Evolutionary conservation across 2,329 filamentous ascomycete species (phyloP).

Genomic region (Scytalidium lignicola): DNA sequence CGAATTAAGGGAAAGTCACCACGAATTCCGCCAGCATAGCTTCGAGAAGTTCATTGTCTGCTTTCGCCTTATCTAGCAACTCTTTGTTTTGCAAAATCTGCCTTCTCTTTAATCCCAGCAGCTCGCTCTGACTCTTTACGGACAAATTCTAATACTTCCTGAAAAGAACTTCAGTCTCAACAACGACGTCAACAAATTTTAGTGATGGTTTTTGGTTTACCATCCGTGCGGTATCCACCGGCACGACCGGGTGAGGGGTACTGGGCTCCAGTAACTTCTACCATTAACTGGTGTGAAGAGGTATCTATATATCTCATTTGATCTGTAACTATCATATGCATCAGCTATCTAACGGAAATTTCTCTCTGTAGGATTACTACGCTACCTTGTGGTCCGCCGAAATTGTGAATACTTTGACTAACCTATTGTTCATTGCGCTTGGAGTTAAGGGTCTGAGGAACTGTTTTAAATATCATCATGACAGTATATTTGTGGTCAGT

Average conservation of each 20-base stretch:
- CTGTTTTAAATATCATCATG: conserved; percentile 68
- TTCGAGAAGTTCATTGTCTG: too few species aligned
- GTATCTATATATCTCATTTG: conserved; percentile 31
- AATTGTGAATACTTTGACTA: conserved; percentile 76
- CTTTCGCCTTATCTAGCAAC: too few species aligned
- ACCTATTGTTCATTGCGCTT: conserved; percentile 74
- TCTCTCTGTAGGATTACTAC: conserved; percentile 59
- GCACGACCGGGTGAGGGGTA: conserved; percentile 23
- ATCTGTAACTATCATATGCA: not conserved
- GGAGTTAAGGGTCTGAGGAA: conserved; percentile 70
- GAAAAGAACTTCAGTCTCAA: not conserved
- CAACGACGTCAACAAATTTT: conserved; percentile 4
- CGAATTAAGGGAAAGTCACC: too few species aligned
- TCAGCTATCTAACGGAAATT: conserved; percentile 4
- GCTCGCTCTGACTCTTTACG: too few species aligned
- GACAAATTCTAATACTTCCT: not conserved
- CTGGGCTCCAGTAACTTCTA: conserved; percentile 29
- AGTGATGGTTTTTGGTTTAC: conserved; percentile 20
- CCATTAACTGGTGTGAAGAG: conserved; percentile 72
- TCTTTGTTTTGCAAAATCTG: too few species aligned
- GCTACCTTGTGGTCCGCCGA: conserved; percentile 71
- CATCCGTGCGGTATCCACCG: conserved; percentile 28
- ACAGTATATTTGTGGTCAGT: conserved; percentile 66
- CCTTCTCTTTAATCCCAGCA: too few species aligned
- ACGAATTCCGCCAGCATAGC: too few species aligned